A percentile compares a stretch with the other conserved stretches of the same genome.
Conservation (phyloP, 2,329 filamentous ascomycete species). For the Trichoderma hamatum region DNA sequence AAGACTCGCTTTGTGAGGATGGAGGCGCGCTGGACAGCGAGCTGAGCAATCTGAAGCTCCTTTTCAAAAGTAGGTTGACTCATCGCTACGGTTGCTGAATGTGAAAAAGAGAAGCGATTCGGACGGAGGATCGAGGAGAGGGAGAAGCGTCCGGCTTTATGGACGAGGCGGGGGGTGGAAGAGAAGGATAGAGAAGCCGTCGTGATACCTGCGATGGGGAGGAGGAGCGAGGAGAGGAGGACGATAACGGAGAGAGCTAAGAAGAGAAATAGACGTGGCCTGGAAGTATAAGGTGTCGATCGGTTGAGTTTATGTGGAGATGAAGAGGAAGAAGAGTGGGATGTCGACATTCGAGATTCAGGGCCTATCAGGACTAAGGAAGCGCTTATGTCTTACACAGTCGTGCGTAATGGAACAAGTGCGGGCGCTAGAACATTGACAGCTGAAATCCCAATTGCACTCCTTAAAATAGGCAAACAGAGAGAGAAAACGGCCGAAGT, state of each 20-base stretch:
- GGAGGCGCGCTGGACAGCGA: conserved; percentile 80
- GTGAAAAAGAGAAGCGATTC: conserved; percentile 30
- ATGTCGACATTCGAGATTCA: conserved; percentile 16
- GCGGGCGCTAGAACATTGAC: neutral
- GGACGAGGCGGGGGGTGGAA: conserved; percentile 36
- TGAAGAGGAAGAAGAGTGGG: neutral
- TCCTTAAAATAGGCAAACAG: neutral
- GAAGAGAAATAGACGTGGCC: conserved; percentile 1
- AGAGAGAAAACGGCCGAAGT: neutral
- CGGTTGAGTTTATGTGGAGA: conserved; percentile 25
- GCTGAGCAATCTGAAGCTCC: conserved; percentile 81
- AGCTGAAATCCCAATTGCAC: neutral
- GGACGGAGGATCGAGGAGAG: conserved; percentile 30
- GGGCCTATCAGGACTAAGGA: neutral
- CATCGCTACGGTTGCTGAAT: conserved; percentile 34
- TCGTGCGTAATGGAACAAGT: neutral
- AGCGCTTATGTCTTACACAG: neutral
- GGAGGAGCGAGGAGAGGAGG: conserved; percentile 37
- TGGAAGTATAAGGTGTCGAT: neutral
- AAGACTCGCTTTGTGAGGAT: conserved; percentile 59
- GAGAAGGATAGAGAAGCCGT: conserved; percentile 9
- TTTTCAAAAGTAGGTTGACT: conserved; percentile 65
- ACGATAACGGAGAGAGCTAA: conserved; percentile 31
- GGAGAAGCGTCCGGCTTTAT: conserved; percentile 27
- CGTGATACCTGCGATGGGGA: conserved; percentile 25